Evolutionary conservation across 768 basidiomycete genomes (phyloP).

Genomic region (Terana coerulea): DNA sequence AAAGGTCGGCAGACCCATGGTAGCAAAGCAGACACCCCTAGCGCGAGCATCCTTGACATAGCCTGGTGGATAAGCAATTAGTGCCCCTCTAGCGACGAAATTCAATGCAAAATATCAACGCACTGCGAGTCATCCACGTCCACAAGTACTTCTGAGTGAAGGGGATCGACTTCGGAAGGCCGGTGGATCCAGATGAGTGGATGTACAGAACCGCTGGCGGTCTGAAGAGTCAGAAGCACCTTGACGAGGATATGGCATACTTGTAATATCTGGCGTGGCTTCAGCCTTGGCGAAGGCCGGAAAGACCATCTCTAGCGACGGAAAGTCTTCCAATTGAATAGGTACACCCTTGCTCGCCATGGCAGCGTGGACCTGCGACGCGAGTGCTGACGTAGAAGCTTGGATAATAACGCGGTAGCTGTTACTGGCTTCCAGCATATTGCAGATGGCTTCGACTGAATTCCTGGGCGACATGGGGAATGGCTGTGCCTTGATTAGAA

Average conservation of each 20-base stretch:
- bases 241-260: no score
- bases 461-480: conserved; percentile 35
- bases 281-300: background rate
- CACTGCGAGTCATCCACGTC: conserved; percentile 11
- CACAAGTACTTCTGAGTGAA: conserved; percentile 15
- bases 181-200: conserved; percentile 23
- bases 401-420: conserved; percentile 9
- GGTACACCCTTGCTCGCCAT: no score
- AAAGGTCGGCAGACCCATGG: conserved; percentile 22
- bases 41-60: no score
- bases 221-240: no score
- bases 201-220: conserved; percentile 1
- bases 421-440: conserved; percentile 28
- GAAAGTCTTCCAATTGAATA: background rate
- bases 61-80: no score
- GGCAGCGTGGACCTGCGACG: no score
- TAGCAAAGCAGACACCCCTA: no score
- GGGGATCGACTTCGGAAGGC: conserved; percentile 26
- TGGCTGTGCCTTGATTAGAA: conserved; percentile 4
- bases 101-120: no score
- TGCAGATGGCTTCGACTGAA: conserved; percentile 31
- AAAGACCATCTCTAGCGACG: background rate
- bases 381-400: no score
- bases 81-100: background rate
- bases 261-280: conserved; percentile 19